A percentile compares a stretch with the other conserved stretches of the same genome.
phyloP scores from a whole-genome alignment of 2,329 filamentous ascomycete species.

The Stemphylium lycopersici region DNA sequence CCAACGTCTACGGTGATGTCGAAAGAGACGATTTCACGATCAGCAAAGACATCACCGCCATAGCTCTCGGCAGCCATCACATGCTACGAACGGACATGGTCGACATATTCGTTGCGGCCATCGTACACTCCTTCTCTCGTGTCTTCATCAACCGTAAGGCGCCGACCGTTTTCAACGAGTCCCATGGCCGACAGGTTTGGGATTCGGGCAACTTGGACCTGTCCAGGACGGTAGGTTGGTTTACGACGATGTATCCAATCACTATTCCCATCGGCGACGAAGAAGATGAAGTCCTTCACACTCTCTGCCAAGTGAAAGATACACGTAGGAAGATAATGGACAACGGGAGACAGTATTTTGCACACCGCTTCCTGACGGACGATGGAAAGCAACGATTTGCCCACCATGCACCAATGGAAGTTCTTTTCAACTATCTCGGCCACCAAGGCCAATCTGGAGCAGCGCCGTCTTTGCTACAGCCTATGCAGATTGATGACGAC shows the following conservation, averaged over 20 bases:
- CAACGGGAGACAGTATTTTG: slow-evolving; percentile 59
- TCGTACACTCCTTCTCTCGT: slow-evolving; percentile 62
- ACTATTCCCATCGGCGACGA: slow-evolving; percentile 51
- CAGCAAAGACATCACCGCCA: slow-evolving; percentile 24
- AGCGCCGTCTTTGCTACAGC: slow-evolving; percentile 55
- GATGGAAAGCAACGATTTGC: slow-evolving; percentile 37
- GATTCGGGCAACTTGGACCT: slow-evolving; percentile 57
- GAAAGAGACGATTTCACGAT: slow-evolving; percentile 38
- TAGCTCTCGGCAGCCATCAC: slow-evolving; percentile 40
- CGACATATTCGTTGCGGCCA: slow-evolving; percentile 61
- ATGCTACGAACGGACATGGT: slow-evolving; percentile 60
- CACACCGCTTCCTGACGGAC: slow-evolving; percentile 37
- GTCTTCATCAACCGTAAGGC: slow-evolving; percentile 60
- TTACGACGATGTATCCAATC: slow-evolving; percentile 63
- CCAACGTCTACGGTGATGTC: slow-evolving; percentile 39
- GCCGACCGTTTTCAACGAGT: slow-evolving; percentile 57
- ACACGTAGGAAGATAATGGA: slow-evolving; percentile 53
- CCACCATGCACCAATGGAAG: slow-evolving; percentile 60
- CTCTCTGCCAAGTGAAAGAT: slow-evolving; percentile 62
- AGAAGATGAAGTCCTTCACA: slow-evolving; percentile 58
- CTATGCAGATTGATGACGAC: slow-evolving; percentile 33
- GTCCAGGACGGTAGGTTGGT: slow-evolving; percentile 65
- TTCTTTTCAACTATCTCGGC: slow-evolving; percentile 64
- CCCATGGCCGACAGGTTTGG: slow-evolving; percentile 49
- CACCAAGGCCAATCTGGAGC: slow-evolving; percentile 56